Evolutionary conservation across 129 eudicot genomes (phyloP).

Genomic region (Lactuca sativa): DNA sequence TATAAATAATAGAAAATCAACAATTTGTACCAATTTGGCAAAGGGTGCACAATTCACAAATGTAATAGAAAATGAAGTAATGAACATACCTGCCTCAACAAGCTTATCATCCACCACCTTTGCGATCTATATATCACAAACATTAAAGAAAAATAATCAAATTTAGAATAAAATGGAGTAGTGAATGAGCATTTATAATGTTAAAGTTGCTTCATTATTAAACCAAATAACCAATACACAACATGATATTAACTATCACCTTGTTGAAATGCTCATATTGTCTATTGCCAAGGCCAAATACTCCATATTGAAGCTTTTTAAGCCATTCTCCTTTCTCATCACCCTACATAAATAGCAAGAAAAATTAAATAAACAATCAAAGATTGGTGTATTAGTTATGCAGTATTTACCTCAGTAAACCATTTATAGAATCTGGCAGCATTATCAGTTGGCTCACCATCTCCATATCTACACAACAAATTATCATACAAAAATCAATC

Average conservation of each 20-base stretch:
- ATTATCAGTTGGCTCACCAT: slow-evolving; percentile 99
- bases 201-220: neutral
- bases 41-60: too few relatives aligned
- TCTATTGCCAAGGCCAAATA: slow-evolving; percentile 95
- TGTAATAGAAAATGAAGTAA: too few relatives aligned
- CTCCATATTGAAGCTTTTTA: slow-evolving; percentile 74
- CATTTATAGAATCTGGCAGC: slow-evolving; percentile 97
- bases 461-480: slow-evolving; percentile 81
- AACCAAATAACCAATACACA: neutral
- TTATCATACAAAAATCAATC: slow-evolving; percentile 21
- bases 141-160: slow-evolving; percentile 1
- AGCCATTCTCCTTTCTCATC: slow-evolving; percentile 80
- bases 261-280: slow-evolving; percentile 98
- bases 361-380: neutral
- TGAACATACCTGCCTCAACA: slow-evolving; percentile 67
- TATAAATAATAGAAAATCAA: neutral
- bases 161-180: slow-evolving; percentile 13
- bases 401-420: slow-evolving; percentile 74
- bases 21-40: neutral
- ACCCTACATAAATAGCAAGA: slow-evolving; percentile 37
- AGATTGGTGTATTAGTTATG: neutral
- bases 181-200: neutral
- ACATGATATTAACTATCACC: slow-evolving; percentile 40
- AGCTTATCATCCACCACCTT: slow-evolving; percentile 72
- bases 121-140: slow-evolving; percentile 54